Percentiles rank a stretch among this genome's conserved stretches.
phyloP scores from a whole-genome alignment of 1,284 basidiomycete genomes.

The Sanghuangporus sanghuang region DNA sequence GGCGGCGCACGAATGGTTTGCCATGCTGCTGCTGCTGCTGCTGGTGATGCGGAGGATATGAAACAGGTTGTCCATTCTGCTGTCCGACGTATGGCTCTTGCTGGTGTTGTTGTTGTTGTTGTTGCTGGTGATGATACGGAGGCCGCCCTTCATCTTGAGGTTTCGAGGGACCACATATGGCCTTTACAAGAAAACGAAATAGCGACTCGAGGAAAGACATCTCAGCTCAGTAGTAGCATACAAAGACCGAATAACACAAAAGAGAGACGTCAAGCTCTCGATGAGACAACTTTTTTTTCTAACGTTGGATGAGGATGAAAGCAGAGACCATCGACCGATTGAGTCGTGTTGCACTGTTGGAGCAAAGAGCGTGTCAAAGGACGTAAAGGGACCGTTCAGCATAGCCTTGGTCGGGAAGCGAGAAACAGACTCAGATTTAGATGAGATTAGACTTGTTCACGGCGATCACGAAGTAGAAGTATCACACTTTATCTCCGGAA shows the following conservation, averaged over 20 bases:
- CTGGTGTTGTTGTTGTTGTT: conserved; percentile 13
- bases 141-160: conserved; percentile 18
- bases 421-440: no score
- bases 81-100: neutral
- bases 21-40: conserved; percentile 17
- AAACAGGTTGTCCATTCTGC: conserved; percentile 10
- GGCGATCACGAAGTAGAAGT: no score
- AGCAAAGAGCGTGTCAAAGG: no score
- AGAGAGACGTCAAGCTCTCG: neutral
- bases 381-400: no score
- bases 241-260: neutral
- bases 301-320: no score
- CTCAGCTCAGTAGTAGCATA: neutral
- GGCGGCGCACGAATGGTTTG: conserved; percentile 6
- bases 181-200: conserved; percentile 20
- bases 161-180: conserved; percentile 20
- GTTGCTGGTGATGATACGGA: conserved; percentile 21
- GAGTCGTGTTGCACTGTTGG: no score
- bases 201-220: conserved; percentile 10
- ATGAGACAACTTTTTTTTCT: no score
- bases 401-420: no score
- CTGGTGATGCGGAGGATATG: conserved; percentile 13
- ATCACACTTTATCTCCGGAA: no score
- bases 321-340: no score
- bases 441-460: no score